Conservation (phyloP, 345 rosid species). For the Eucalyptus victrix region DNA sequence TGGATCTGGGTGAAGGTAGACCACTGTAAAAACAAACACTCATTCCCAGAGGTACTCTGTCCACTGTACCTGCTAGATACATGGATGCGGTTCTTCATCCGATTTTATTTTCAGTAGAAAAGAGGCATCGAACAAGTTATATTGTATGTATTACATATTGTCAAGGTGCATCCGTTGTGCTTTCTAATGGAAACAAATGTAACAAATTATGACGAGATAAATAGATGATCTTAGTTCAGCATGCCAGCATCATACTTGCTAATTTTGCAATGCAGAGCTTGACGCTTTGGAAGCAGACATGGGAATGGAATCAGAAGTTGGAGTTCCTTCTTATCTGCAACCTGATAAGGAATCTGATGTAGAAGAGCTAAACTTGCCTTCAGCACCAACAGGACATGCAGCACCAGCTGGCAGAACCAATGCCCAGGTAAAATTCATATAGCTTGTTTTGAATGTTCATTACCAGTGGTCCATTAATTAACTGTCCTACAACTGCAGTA, state of each 20-base stretch:
- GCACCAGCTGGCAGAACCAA: slow-evolving; percentile 43
- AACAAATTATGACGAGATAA: not conserved
- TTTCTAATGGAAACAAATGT: not conserved
- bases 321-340: slow-evolving; percentile 93
- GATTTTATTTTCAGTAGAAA: not conserved
- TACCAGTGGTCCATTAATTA: not conserved
- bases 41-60: not conserved
- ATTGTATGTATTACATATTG: not conserved
- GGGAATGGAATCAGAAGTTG: slow-evolving; percentile 86
- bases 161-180: not conserved
- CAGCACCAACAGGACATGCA: slow-evolving; percentile 64
- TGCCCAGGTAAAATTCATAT: slow-evolving; percentile 35
- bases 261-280: slow-evolving; percentile 48
- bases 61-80: not conserved
- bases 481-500: not conserved
- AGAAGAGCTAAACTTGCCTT: slow-evolving; percentile 76
- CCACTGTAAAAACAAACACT: not conserved
- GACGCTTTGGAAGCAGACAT: slow-evolving; percentile 96
- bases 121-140: not conserved
- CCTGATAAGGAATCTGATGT: slow-evolving; percentile 75
- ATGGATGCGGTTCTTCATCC: not conserved
- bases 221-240: not conserved
- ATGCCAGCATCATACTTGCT: not conserved
- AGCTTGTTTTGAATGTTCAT: not conserved
- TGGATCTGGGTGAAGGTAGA: not conserved